phyloP scores from a whole-genome alignment of 208 protist genomes.

The Entamoeba dispar region DNA sequence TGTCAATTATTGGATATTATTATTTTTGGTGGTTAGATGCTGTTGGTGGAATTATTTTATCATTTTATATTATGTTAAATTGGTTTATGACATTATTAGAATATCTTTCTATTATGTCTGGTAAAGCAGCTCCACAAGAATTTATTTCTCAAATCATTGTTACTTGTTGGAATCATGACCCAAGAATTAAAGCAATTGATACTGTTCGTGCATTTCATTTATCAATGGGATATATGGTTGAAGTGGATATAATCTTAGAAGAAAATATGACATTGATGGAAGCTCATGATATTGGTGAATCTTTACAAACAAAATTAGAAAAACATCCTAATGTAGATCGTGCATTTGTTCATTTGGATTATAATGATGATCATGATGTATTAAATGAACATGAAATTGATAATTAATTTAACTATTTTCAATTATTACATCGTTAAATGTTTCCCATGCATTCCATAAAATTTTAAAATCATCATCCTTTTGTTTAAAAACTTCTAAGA shows the following conservation, averaged over 20 bases:
- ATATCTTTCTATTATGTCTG: slow-evolving; percentile 1
- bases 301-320: slow-evolving; percentile 2
- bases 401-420: background rate
- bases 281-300: slow-evolving; percentile 10
- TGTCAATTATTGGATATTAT: background rate
- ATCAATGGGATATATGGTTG: slow-evolving; percentile 2
- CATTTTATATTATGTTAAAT: slow-evolving; percentile 9
- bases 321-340: slow-evolving; percentile 1
- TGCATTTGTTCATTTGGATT: slow-evolving; percentile 16
- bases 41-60: slow-evolving; percentile 9
- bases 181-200: background rate
- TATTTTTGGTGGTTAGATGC: slow-evolving; percentile 10
- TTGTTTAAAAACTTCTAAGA: background rate
- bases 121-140: background rate
- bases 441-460: background rate
- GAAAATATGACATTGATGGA: background rate
- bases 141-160: background rate
- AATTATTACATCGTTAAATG: background rate
- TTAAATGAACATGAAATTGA: slow-evolving; percentile 1
- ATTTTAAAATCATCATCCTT: background rate
- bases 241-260: slow-evolving; percentile 9
- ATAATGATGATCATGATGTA: background rate
- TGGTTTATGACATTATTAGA: slow-evolving; percentile 5
- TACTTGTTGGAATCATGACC: background rate
- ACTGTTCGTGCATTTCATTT: slow-evolving; percentile 2